Percentiles rank a stretch among this genome's conserved stretches.
These are phyloP conservation scores for Suillus plorans DNA, from an alignment of 768 basidiomycete species.

Conservation along the genomic window DNA sequence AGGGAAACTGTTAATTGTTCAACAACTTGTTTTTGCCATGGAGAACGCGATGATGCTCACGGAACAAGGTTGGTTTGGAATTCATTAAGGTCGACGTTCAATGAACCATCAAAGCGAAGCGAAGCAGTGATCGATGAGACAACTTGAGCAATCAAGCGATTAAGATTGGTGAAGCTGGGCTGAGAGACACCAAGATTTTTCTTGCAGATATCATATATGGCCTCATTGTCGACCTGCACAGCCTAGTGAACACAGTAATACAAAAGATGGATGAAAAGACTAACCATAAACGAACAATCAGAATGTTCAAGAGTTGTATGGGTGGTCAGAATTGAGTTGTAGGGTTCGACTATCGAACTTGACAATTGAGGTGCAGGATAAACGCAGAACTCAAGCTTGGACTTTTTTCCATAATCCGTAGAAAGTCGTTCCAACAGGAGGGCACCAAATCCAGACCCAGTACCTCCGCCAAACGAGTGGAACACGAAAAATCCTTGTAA, in stretches of 20 bases:
- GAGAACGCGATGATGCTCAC: slow-evolving; percentile 46
- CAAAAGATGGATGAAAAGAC: not conserved
- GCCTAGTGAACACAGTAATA: slow-evolving; percentile 11
- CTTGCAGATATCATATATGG: slow-evolving; percentile 99
- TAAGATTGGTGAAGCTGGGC: slow-evolving; percentile 92
- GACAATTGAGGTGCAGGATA: slow-evolving; percentile 95
- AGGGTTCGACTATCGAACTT: slow-evolving; percentile 97
- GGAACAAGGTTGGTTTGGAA: slow-evolving; percentile 99
- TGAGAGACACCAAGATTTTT: slow-evolving; percentile 81
- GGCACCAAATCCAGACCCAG: slow-evolving; percentile 98
- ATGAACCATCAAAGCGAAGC: slow-evolving; percentile 93
- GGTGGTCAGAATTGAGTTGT: slow-evolving; percentile 97
- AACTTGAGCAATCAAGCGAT: slow-evolving; percentile 96
- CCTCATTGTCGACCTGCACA: slow-evolving; percentile 92
- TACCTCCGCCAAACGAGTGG: slow-evolving; percentile 99
- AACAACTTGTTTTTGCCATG: slow-evolving; percentile 9
- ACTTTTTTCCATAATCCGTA: slow-evolving; percentile 99
- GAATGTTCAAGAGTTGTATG: slow-evolving; percentile 99
- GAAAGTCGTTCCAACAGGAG: slow-evolving; percentile 96
- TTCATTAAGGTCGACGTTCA: slow-evolving; percentile 97
- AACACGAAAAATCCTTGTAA: slow-evolving; percentile 99
- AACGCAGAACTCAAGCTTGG: slow-evolving; percentile 97
- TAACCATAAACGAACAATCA: slow-evolving; percentile 99
- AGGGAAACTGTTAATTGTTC: slow-evolving; percentile 64
- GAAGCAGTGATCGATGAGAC: slow-evolving; percentile 98